A percentile compares a stretch with the other conserved stretches of the same genome.
These are phyloP conservation scores for Linum trigynum DNA, from an alignment of 345 rosid species.

Conservation along the genomic window DNA sequence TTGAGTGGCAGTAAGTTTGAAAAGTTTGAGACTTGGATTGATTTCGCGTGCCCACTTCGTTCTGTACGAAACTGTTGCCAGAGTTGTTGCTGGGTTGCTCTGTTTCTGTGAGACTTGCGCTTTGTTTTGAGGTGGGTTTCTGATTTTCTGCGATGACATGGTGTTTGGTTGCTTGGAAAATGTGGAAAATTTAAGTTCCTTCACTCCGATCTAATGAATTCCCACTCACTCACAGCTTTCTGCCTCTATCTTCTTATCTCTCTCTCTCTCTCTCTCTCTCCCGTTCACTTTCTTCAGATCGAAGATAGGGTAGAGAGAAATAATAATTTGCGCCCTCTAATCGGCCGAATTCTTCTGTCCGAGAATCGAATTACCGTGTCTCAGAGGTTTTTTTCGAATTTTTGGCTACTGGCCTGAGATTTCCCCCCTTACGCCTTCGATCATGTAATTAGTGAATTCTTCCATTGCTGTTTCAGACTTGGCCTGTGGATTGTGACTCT, in stretches of 20 bases:
- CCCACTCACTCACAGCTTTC: background rate
- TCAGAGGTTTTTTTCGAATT: background rate
- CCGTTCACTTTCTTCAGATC: background rate
- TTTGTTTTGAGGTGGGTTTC: background rate
- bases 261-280: background rate
- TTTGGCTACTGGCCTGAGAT: background rate
- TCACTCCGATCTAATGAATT: background rate
- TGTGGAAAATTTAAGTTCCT: background rate
- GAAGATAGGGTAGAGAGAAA: background rate
- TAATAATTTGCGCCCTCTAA: background rate
- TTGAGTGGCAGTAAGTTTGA: too few species aligned
- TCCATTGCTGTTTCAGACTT: too few species aligned
- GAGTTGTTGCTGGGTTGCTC: background rate
- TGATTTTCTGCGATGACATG: background rate
- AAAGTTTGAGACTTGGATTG: background rate
- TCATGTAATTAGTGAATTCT: background rate
- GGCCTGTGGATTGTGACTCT: background rate
- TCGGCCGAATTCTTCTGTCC: too few species aligned
- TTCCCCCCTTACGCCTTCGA: background rate
- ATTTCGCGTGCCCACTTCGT: background rate
- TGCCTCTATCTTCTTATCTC: too few species aligned
- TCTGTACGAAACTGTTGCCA: too few species aligned
- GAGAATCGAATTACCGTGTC: too few species aligned
- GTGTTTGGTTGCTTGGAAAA: slow-evolving; percentile 7
- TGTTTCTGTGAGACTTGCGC: too few species aligned